Base-by-base conservation (phyloP, 2,329 filamentous ascomycete genomes). In the Cladorrhinum sp. region DNA sequence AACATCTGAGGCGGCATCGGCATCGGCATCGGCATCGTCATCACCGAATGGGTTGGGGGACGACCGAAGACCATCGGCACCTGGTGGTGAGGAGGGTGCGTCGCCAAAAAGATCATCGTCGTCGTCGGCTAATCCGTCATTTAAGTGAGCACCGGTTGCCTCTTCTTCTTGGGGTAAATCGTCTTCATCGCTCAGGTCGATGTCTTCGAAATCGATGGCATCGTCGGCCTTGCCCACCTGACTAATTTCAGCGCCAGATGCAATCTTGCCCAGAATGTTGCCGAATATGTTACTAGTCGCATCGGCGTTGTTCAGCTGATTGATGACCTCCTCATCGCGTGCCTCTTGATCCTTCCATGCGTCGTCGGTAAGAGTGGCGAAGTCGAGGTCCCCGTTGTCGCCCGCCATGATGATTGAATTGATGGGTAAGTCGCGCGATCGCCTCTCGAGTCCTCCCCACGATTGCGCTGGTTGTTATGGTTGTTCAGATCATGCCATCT, bases 201-300 rank as follows among this genome's bases (percentile, higher is more conserved):
- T 98, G 72, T 99, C 94, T 64, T 95, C 79, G 49, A 82, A 99
- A 72, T 99, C 95, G 64, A 95, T 78, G 46, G 95, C 95, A 76
- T 98, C 91, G 62, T 92, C 92, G 58, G 92, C 94, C 75, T 99
- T 99, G 73, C 92, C 89, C 6, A 81, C 80, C 65, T 86, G 80
- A 65, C 87, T 86, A 65, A 88, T 83, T 23, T 80, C 73, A 57
- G 75, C 76, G 55, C 65, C 68, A 7, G 56, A 48, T 9, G 58
- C 55, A 56, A 69, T 46, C 28, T 72, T 74, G 12, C 68, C 70
- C 9, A 84, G 70, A 9, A 82, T 72, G 6, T 73, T 76, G 23
- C 77, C 71, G 36, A 84, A 73, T 21, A 82, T 78, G 64, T 85
- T 80, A 9, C 55, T 54, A 18, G 26, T 26, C 16, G 64, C 20